These are phyloP conservation scores for Xylariaceae sp. DNA, from an alignment of 2,329 filamentous ascomycete genomes.

Conservation along the genomic window DNA sequence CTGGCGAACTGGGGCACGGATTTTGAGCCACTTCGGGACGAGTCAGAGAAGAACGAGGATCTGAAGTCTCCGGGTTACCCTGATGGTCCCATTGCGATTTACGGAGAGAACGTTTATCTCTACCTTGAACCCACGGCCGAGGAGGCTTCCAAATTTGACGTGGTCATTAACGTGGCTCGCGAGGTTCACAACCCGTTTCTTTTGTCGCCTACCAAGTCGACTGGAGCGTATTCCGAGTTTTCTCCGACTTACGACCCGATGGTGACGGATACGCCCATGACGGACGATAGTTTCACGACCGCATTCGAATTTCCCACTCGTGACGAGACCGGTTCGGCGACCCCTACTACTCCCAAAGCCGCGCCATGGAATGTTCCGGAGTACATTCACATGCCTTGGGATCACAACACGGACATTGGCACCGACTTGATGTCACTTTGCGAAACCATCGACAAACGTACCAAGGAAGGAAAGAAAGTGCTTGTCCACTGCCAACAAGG, in stretches of 20 bases:
- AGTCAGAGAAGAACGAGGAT: constrained; percentile 69
- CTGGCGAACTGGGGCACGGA: constrained; percentile 57
- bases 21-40: constrained; percentile 56
- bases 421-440: constrained; percentile 70
- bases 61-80: constrained; percentile 79
- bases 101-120: constrained; percentile 69
- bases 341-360: constrained; percentile 56
- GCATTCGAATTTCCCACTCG: constrained; percentile 53
- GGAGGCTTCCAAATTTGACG: constrained; percentile 71
- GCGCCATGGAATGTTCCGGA: constrained; percentile 54
- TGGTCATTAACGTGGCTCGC: constrained; percentile 78
- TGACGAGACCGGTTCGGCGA: constrained; percentile 37
- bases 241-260: constrained; percentile 35
- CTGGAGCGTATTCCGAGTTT: constrained; percentile 26
- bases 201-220: constrained; percentile 22
- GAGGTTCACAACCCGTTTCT: constrained; percentile 74
- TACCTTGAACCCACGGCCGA: constrained; percentile 76
- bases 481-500: constrained; percentile 83
- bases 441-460: constrained; percentile 67
- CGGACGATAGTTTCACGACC: constrained; percentile 54
- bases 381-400: constrained; percentile 84
- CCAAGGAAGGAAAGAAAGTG: constrained; percentile 69
- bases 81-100: constrained; percentile 75
- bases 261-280: constrained; percentile 52
- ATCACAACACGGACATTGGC: constrained; percentile 82